Base-by-base conservation (phyloP, 2,329 filamentous ascomycete genomes). In the Colletotrichum sp. region DNA sequence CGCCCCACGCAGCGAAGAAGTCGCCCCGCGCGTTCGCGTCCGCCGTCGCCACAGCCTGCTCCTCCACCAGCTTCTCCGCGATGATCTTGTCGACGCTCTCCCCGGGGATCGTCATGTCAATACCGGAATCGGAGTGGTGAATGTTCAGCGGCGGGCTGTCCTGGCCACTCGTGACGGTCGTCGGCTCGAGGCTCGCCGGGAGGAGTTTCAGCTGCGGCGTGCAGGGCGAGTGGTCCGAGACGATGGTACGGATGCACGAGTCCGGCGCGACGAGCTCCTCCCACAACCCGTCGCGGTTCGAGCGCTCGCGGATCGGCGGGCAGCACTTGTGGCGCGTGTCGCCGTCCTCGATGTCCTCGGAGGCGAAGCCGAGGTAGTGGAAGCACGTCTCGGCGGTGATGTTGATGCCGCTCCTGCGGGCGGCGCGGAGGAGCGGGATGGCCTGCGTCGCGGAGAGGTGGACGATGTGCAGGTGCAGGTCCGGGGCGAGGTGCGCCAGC, bases 1-100 rank as follows among this genome's bases (percentile, higher is more conserved):
- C 97, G 70, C 97, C 97, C 97, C 97, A 99, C 1, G 96, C 96
- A 6, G 94, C 92, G 86, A 99, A 97, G 89, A 99, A 99, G 86
- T 99, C 95, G 48, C 97, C 97, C n/a, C 60, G 65, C 36, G 65
- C 66, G 65, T 60, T 75, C 18, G 62, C 55, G 5, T 83, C 80
- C 26, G 87, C 85, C 48, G 85, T 82, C 2, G 86, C 83, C 28
- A 83, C 82, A 8, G 83, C 81, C 24, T 71, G 80, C 83, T 85
- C 80, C 75, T 84, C 84, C 4, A 34, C 44, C 30, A 72, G 69
- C 71, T 72, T 75, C 69, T 75, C 73, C 24, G 69, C 69, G 7
- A 75, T 52, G 26, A 66, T 67, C 28, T 84, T 70, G 69, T 82
- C 75, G 66, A 83, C 63, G 55, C 59, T 60, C 13, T 80, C 80